Conservation (phyloP, 2,329 filamentous ascomycete species). For the Elsinoe ampelina region DNA sequence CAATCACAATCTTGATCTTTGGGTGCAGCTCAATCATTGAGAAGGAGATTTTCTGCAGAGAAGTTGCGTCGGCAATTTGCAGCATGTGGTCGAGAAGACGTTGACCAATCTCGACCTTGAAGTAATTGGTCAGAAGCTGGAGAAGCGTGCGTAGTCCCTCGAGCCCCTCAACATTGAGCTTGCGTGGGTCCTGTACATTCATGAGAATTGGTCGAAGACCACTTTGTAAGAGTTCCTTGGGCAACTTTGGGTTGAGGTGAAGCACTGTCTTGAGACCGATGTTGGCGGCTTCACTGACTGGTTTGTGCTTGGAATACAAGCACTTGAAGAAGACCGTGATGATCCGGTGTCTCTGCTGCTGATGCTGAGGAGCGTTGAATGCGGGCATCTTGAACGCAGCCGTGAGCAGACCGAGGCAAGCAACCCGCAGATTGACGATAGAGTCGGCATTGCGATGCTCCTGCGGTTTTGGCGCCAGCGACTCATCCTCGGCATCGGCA, state of each 20-base stretch:
- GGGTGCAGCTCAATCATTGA: constrained; percentile 86
- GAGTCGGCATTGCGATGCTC: constrained; percentile 94
- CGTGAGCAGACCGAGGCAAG: constrained; percentile 85
- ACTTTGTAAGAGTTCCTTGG: constrained; percentile 89
- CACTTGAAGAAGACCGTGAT: constrained; percentile 98
- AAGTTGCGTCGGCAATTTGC: constrained; percentile 69
- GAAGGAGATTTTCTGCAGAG: constrained; percentile 85
- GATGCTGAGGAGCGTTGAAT: constrained; percentile 65
- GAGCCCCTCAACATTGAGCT: constrained; percentile 77
- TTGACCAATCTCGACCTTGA: constrained; percentile 95
- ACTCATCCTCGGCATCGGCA: constrained; percentile 90
- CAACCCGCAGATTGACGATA: constrained; percentile 83
- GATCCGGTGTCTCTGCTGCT: constrained; percentile 51
- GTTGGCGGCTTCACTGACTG: constrained; percentile 89
- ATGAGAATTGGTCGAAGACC: constrained; percentile 91
- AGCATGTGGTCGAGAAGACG: constrained; percentile 91
- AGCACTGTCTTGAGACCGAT: constrained; percentile 81
- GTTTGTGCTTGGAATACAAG: constrained; percentile 82
- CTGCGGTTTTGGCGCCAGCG: constrained; percentile 78
- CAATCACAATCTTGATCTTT: constrained; percentile 88
- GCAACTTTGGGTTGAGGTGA: constrained; percentile 78
- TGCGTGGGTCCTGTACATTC: constrained; percentile 87
- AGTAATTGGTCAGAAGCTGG: constrained; percentile 91
- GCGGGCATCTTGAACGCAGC: constrained; percentile 91
- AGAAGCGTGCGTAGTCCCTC: constrained; percentile 85